A percentile compares a stretch with the other conserved stretches of the same genome.
Evolutionary conservation across 208 protist species (phyloP).

Genomic region (Acanthamoeba lugdunensis): DNA sequence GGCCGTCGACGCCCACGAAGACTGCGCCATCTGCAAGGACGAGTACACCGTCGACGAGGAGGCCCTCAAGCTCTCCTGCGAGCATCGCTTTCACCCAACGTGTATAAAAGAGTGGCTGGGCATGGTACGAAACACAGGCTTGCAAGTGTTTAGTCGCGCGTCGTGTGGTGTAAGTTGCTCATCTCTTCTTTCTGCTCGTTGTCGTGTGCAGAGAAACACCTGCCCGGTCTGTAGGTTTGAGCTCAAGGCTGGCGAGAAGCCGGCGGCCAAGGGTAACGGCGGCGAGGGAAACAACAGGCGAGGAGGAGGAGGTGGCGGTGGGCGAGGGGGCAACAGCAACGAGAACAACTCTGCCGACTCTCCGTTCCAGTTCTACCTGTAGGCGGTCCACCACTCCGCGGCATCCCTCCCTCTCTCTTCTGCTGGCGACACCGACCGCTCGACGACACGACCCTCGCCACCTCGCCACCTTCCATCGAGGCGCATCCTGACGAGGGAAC

Average conservation of each 20-base stretch:
- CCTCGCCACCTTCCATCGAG: too few relatives aligned
- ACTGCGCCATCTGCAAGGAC: slow-evolving; percentile 61
- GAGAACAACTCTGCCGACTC: slow-evolving; percentile 30
- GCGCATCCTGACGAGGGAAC: neutral
- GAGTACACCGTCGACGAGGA: slow-evolving; percentile 46
- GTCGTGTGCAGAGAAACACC: slow-evolving; percentile 13
- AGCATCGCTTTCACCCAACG: slow-evolving; percentile 60
- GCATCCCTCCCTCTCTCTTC: neutral
- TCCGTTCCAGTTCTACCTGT: slow-evolving; percentile 18
- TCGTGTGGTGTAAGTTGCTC: neutral
- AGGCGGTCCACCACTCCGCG: neutral
- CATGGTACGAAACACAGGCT: neutral
- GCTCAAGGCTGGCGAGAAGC: slow-evolving; percentile 35
- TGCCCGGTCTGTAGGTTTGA: slow-evolving; percentile 55
- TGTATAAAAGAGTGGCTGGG: slow-evolving; percentile 65
- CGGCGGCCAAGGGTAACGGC: neutral
- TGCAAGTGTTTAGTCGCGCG: neutral
- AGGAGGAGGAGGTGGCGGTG: neutral
- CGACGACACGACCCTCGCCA: too few relatives aligned
- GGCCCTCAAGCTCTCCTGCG: neutral
- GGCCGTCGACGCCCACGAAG: slow-evolving; percentile 41
- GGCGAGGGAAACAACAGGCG: neutral
- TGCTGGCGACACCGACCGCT: too few relatives aligned
- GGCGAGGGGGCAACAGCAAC: neutral
- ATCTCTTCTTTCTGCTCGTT: neutral